These are phyloP conservation scores for Metschnikowia aberdeeniae DNA, from an alignment of 805 yeast genomes.

Conservation along the genomic window DNA sequence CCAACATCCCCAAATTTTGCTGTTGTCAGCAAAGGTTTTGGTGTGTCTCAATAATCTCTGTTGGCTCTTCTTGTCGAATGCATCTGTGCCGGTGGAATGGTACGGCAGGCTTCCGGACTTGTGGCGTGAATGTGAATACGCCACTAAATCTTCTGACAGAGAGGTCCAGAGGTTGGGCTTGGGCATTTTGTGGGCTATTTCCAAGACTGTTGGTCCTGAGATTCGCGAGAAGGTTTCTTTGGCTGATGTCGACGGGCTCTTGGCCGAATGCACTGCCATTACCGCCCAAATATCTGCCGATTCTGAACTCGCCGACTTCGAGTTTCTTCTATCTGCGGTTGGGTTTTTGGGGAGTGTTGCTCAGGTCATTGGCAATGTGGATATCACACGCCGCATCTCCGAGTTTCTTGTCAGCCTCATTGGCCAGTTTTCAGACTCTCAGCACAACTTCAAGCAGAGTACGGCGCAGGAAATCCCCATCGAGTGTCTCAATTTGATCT, in stretches of 20 bases:
- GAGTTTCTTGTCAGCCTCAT: conserved; percentile 34
- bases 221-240: conserved; percentile 22
- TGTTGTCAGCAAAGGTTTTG: conserved; percentile 52
- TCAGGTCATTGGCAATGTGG: conserved; percentile 40
- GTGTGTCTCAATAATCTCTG: conserved; percentile 68
- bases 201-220: conserved; percentile 35
- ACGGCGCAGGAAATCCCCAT: conserved; percentile 40
- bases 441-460: conserved; percentile 12
- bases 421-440: conserved; percentile 13
- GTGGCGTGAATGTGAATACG: conserved; percentile 26
- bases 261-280: conserved; percentile 19
- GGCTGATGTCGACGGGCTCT: conserved; percentile 25
- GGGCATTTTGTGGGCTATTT: conserved; percentile 36
- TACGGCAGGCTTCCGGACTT: conserved; percentile 21
- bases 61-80: conserved; percentile 48
- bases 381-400: conserved; percentile 43
- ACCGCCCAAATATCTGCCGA: conserved; percentile 14
- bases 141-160: conserved; percentile 15
- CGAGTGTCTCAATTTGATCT: conserved; percentile 62
- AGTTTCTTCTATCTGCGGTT: conserved; percentile 40
- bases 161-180: conserved; percentile 30
- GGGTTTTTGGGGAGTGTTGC: conserved; percentile 55
- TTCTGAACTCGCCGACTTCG: conserved; percentile 21
- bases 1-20: conserved; percentile 19
- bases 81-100: conserved; percentile 39